Evolutionary conservation across 2,329 filamentous ascomycete genomes (phyloP).

Genomic region (Xylariales sp.): DNA sequence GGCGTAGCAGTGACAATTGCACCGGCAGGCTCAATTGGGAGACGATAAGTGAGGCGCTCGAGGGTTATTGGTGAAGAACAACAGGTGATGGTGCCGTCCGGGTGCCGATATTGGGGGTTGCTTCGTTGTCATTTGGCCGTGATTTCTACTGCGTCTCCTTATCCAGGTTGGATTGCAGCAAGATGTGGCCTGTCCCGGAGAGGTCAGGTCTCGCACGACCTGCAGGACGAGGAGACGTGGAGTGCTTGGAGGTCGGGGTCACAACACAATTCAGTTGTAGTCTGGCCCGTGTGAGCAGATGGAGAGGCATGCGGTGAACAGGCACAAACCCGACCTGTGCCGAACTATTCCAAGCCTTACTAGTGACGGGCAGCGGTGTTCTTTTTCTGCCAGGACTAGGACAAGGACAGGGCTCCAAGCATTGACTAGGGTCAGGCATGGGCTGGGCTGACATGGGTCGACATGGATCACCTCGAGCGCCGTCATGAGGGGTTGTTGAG

Average conservation of each 20-base stretch:
- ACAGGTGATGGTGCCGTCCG: too few relatives aligned
- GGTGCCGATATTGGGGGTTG: constrained; percentile 14
- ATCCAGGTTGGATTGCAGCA: background rate
- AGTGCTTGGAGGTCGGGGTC: background rate
- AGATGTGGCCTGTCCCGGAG: background rate
- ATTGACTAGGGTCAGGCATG: too few relatives aligned
- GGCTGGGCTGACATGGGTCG: too few relatives aligned
- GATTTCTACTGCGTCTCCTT: background rate
- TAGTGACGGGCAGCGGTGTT: too few relatives aligned
- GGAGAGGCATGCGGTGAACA: constrained; percentile 11
- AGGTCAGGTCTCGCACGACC: background rate
- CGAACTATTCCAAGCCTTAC: constrained; percentile 3
- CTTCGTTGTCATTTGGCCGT: constrained; percentile 12
- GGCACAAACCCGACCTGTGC: too few relatives aligned
- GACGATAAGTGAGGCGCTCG: constrained; percentile 16
- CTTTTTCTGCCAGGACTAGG: too few relatives aligned
- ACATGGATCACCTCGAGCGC: too few relatives aligned
- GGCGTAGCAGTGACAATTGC: background rate
- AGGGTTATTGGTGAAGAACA: constrained; percentile 18
- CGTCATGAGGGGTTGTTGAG: too few relatives aligned
- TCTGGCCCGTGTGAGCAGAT: background rate
- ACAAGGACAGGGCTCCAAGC: too few relatives aligned
- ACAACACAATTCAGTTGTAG: constrained; percentile 1
- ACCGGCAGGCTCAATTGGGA: constrained; percentile 3
- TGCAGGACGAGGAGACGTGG: constrained; percentile 5